phyloP scores from a whole-genome alignment of 192 early-diverging fungal species.

The Backusella morwellensis region DNA sequence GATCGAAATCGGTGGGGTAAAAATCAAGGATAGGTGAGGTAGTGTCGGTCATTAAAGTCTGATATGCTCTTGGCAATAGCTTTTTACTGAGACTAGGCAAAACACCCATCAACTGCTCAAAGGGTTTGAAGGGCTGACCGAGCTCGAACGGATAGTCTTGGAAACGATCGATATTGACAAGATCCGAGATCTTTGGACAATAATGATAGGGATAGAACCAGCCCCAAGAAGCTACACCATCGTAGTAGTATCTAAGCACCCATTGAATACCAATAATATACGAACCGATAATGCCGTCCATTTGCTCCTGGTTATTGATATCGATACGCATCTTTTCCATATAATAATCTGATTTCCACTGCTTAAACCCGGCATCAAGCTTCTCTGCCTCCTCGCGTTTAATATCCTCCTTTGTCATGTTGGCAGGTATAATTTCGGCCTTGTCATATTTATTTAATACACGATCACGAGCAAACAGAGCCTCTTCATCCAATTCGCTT shows the following conservation, averaged over 20 bases:
- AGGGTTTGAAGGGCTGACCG: conserved; percentile 89
- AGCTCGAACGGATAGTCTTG: conserved; percentile 70
- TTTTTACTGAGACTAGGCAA: conserved; percentile 82
- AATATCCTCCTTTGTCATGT: conserved; percentile 43
- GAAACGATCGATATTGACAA: conserved; percentile 52
- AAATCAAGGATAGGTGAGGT: conserved; percentile 93
- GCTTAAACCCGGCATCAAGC: conserved; percentile 69
- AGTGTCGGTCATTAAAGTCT: conserved; percentile 77
- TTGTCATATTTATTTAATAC: conserved; percentile 55
- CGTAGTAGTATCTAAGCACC: conserved; percentile 97
- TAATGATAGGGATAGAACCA: conserved; percentile 99
- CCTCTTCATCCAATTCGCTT: conserved; percentile 39
- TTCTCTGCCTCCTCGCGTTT: conserved; percentile 55
- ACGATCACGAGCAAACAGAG: conserved; percentile 47
- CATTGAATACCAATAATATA: conserved; percentile 97
- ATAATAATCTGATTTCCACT: conserved; percentile 58
- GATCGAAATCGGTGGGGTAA: conserved; percentile 87
- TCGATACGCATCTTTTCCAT: conserved; percentile 45
- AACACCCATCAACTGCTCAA: conserved; percentile 99
- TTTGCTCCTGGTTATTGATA: conserved; percentile 35
- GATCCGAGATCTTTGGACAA: conserved; percentile 85
- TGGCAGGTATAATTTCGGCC: conserved; percentile 47
- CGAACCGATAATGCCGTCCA: conserved; percentile 61
- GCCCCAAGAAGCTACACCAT: conserved; percentile 94
- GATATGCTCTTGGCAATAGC: conserved; percentile 81